Evolutionary conservation across 139 green algal genomes (phyloP).

Genomic region (Coelastrella sp.): DNA sequence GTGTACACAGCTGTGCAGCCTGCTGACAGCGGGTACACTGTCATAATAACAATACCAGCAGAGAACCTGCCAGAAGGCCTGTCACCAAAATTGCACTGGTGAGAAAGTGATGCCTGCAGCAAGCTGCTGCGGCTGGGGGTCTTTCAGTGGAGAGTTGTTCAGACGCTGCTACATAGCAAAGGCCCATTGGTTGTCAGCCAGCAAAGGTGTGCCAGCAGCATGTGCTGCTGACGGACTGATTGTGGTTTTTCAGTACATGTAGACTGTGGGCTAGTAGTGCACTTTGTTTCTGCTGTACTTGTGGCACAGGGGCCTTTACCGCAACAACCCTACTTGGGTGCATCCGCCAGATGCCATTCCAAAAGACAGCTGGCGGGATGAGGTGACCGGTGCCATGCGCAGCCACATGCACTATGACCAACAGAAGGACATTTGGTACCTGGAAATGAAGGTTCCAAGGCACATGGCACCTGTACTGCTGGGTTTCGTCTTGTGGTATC

Average conservation of each 20-base stretch:
- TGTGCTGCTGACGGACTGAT: too few relatives aligned
- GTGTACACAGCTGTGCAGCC: slow-evolving; percentile 44
- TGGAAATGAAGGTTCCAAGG: slow-evolving; percentile 46
- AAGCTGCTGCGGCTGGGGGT: neutral
- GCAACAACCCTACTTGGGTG: slow-evolving; percentile 52
- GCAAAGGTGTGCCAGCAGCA: too few relatives aligned
- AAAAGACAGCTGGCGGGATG: slow-evolving; percentile 27
- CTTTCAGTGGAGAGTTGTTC: neutral
- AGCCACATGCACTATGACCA: slow-evolving; percentile 43
- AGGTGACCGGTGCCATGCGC: slow-evolving; percentile 49
- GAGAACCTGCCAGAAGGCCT: slow-evolving; percentile 35
- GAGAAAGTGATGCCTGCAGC: too few relatives aligned
- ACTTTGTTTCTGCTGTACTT: neutral
- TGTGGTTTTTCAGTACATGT: too few relatives aligned
- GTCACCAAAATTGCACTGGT: slow-evolving; percentile 47
- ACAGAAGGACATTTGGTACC: slow-evolving; percentile 9
- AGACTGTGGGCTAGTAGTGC: too few relatives aligned
- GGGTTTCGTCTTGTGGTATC: slow-evolving; percentile 57
- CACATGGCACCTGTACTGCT: slow-evolving; percentile 58
- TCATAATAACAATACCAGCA: slow-evolving; percentile 4
- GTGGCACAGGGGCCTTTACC: slow-evolving; percentile 58
- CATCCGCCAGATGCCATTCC: slow-evolving; percentile 56
- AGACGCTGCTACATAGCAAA: neutral
- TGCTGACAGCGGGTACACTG: slow-evolving; percentile 10
- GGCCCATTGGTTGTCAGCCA: neutral